Base-by-base conservation (phyloP, 2,329 filamentous ascomycete genomes). In the Cordyceps javanica region DNA sequence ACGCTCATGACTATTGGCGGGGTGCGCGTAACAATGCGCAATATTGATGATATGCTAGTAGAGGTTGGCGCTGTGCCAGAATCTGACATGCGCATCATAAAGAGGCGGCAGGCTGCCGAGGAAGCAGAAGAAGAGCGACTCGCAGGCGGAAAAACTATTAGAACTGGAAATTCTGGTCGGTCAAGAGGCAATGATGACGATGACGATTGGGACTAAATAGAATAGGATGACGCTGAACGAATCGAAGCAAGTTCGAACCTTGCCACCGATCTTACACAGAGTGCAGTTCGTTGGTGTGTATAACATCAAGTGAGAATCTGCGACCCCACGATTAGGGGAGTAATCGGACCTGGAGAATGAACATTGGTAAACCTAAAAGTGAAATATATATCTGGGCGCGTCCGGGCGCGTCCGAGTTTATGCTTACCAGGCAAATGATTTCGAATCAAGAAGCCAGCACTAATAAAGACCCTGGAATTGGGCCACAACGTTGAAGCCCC, bases 1-100 rank as follows among this genome's bases (percentile, higher is more conserved):
- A 97, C 93, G 4, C 75, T 99, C 62, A 82, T 83, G 66, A 90
- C 90, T 55, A 73, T 97, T 46, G 85, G 85, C 10, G 94, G 94
- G 4, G 80, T 82, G 3, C 80, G 81, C 62, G 90, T 87, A 58
- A 85, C 78, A 63, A 80, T 91, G 76, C 74, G 82, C 73, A 86
- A 95, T 68, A 75, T 97, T 60, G 91, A 97, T 69, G 83, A 86
- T 63, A 70, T 97, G 41, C 76, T 99, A 38, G 82, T 97, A 2
- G 88, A 91, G 49, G 78, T 95, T 38, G 91, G 91, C 3, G 93
- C 91, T 2, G 77, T 97, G 16, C 82, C 86, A 55, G 80, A 87
- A 51, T 87, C 85, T 58, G 94, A 99, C 69, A 82, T 90, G 72
- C 85, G 94, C 56, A 78, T 97, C 36, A 77, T 82, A 30, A 85